Base-by-base conservation (phyloP, 2,329 filamentous ascomycete species). In the Ophiosphaerella narmari region DNA sequence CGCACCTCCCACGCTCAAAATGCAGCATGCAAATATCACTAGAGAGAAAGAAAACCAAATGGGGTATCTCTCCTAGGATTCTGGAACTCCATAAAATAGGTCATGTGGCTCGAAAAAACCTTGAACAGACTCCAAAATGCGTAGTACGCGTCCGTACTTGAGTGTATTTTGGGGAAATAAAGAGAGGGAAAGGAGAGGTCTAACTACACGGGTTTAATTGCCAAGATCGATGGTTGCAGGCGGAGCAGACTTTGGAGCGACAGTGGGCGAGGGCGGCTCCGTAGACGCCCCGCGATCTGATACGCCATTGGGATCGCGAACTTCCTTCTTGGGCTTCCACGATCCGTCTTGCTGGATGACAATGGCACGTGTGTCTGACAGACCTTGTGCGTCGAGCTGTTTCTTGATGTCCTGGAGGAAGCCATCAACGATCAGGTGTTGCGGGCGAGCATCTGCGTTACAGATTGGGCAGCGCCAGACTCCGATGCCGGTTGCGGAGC, bases 381-480 rank as follows among this genome's bases (percentile, higher is more conserved):
- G 73, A 14, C 79, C 75, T 23, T 77, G 72, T 9, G 68, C 60
- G 36, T 77, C 75, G 9, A 95, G 75, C 39, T 80, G 70, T 1
- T 72, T 63, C 12, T 85, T 80, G 0, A 97, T 84, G 0, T 82
- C 74, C 11, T 79, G 66, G 38, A 97, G 77, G 67, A 91, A 97
- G 1, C 82, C 82, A 64, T 97, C 92, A 5, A 93, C 77, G 2
- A 85, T 72, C 1, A 97, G 80, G 52, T 77, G 82, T 21, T 79
- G 77, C 0, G 93, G 94, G 12, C 92, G 82, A 9, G 89, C 91
- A 70, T 97, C 92, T 29, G 75, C 77, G 23, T 80, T 79, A 71
- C 93, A 97, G 26, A 96, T 84, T 0, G 94, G 94, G 63, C 94
- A 99, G 55, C 83, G 87, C 91, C 92, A 97, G 44, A 84, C 83